Base-by-base conservation (phyloP, 2,329 filamentous ascomycete species). In the Alternaria longipes region DNA sequence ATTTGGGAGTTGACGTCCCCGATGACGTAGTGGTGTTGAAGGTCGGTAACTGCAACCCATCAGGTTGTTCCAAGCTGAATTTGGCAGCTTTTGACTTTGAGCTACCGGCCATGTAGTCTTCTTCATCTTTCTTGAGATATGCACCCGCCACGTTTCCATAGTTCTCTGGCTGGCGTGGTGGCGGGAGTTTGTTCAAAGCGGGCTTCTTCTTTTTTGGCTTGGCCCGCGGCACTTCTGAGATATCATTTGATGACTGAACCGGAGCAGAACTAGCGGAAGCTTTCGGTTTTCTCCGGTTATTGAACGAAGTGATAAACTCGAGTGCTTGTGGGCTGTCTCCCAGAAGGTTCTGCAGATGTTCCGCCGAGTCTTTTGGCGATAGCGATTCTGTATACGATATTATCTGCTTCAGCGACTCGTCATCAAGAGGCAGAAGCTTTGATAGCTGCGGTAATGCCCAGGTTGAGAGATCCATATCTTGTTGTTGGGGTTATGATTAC, bases 281-380 rank as follows among this genome's bases (percentile, higher is more conserved):
- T 30, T 74, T 78, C 30, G 78, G 74, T 54, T 76, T 78, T 62
- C 87, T 81, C 56, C 86, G 87, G 3, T 89, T 86, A 75, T 97
- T 98, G 80, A 91, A 92, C 11, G 86, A 86, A 22, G 89, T 84
- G 62, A 92, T 91, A 73, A 92, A 92, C 68, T 91, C 89, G 53
- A 91, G 78, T 2, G 87, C 86, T 69, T 91, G 89, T 1, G 93
- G 87, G 7, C 91, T 93, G 77, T 97, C 93, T 51, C 94, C 95
- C 0, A 99, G 86, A 54, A 99, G 83, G 74, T 95, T 93, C 77
- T 89, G 91, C 63, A 99, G 90, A 78, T 98, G 93, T 42, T 93
- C 89, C 52, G 89, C 93, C 14, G 92, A 91, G 65, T 90, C 91
- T 53, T 88, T 81, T 74, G 91, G 93, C 20, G 93, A 89, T 8